These are phyloP conservation scores for Trichoderma cornu-damae DNA, from an alignment of 2,329 filamentous ascomycete genomes.

Conservation along the genomic window DNA sequence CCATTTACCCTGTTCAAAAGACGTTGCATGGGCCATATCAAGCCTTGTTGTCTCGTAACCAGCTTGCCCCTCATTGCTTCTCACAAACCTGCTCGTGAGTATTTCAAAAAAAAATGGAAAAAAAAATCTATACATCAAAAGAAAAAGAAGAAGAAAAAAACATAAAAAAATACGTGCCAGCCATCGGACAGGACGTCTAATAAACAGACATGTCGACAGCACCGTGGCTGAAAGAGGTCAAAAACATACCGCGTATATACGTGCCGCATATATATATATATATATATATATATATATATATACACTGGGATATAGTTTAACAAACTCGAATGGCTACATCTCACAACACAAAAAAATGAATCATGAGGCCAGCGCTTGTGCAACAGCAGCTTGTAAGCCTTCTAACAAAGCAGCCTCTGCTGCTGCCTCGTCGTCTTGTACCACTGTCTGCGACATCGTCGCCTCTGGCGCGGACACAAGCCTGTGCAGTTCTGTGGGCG, in stretches of 20 bases:
- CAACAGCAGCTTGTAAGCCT: constrained; percentile 34
- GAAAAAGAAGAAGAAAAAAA: not conserved
- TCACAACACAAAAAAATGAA: not conserved
- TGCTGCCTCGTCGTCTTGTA: constrained; percentile 31
- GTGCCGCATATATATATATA: no score
- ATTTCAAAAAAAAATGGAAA: not conserved
- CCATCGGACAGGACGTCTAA: not conserved
- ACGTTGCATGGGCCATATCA: not conserved
- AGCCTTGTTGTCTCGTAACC: not conserved
- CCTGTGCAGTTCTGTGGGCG: constrained; percentile 11
- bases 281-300: no score
- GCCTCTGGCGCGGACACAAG: constrained; percentile 24
- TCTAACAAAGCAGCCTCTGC: constrained; percentile 34
- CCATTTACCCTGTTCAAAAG: not conserved
- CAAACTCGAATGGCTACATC: not conserved
- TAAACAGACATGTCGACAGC: not conserved
- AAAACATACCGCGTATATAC: no score
- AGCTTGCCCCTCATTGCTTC: not conserved
- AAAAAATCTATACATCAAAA: not conserved
- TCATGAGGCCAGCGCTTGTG: constrained; percentile 24
- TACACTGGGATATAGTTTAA: not conserved
- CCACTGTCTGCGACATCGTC: constrained; percentile 24
- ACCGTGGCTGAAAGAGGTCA: not conserved
- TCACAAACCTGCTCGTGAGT: not conserved
- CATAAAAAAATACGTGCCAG: not conserved